A percentile compares a stretch with the other conserved stretches of the same genome.
Evolutionary conservation across 768 basidiomycete species (phyloP).

Genomic region (Piloderma croceum): DNA sequence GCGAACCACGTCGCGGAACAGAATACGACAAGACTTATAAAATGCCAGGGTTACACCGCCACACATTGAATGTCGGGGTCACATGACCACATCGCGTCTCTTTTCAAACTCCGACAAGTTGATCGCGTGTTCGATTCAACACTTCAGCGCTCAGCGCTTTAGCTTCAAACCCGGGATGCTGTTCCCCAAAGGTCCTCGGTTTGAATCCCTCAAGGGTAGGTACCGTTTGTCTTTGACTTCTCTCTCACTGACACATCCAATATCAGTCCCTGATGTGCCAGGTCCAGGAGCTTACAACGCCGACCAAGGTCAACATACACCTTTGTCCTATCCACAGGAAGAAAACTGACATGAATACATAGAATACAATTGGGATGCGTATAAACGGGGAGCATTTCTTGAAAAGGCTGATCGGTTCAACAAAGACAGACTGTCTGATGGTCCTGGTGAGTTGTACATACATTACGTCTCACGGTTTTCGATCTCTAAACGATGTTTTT

Average conservation of each 20-base stretch:
- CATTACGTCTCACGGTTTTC: too few species aligned
- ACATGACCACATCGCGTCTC: too few species aligned
- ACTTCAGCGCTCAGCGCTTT: too few species aligned
- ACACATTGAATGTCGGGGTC: too few species aligned
- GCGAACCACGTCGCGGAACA: too few species aligned
- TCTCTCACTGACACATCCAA: background rate
- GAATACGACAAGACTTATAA: too few species aligned
- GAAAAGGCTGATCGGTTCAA: constrained; percentile 51
- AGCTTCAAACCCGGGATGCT: too few species aligned
- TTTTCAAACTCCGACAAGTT: too few species aligned
- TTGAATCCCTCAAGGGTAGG: constrained; percentile 36
- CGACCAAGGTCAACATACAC: constrained; percentile 28
- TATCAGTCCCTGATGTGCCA: constrained; percentile 44
- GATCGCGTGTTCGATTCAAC: too few species aligned
- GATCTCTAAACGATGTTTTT: background rate
- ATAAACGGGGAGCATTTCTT: constrained; percentile 55
- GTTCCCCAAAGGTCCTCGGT: constrained; percentile 47
- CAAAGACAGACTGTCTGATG: constrained; percentile 37
- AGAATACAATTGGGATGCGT: constrained; percentile 44
- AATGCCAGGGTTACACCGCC: too few species aligned
- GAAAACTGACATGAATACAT: background rate
- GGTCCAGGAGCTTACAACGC: constrained; percentile 47
- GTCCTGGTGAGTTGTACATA: constrained; percentile 33
- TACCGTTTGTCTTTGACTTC: background rate
- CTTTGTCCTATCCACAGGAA: background rate